Conservation (phyloP, 768 basidiomycete species). For the Pisolithus sp. region DNA sequence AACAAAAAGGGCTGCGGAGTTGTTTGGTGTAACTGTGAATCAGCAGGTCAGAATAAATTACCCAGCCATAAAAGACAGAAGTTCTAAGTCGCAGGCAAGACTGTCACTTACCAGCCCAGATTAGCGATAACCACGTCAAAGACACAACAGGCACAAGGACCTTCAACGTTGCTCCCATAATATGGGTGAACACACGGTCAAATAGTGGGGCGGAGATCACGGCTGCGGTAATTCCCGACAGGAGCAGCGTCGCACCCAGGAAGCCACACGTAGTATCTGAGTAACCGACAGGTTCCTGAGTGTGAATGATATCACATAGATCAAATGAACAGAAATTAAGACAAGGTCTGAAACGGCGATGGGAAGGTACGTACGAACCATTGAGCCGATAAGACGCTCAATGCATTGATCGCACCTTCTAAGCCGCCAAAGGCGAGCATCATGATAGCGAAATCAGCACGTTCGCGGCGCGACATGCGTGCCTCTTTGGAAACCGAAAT, state of each 20-base stretch:
- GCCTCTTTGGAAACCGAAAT: conserved; percentile 33
- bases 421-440: conserved; percentile 55
- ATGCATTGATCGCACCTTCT: conserved; percentile 58
- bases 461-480: conserved; percentile 58
- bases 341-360: not conserved
- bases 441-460: conserved; percentile 64
- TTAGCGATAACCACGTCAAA: conserved; percentile 61
- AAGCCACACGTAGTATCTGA: conserved; percentile 58
- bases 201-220: conserved; percentile 66
- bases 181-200: conserved; percentile 76
- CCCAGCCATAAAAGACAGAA: not conserved
- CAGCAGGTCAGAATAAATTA: not conserved
- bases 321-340: not conserved
- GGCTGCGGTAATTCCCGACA: conserved; percentile 67
- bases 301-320: not conserved
- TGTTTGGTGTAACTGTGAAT: conserved; percentile 51
- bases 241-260: conserved; percentile 60
- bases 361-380: conserved; percentile 47
- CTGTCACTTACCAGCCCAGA: conserved; percentile 64
- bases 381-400: conserved; percentile 61
- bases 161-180: conserved; percentile 55
- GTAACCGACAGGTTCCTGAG: conserved; percentile 69
- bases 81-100: not conserved
- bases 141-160: conserved; percentile 56
- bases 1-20: conserved; percentile 53